phyloP scores from a whole-genome alignment of 352 stramenopile genomes.

The Pythium rishiriense region DNA sequence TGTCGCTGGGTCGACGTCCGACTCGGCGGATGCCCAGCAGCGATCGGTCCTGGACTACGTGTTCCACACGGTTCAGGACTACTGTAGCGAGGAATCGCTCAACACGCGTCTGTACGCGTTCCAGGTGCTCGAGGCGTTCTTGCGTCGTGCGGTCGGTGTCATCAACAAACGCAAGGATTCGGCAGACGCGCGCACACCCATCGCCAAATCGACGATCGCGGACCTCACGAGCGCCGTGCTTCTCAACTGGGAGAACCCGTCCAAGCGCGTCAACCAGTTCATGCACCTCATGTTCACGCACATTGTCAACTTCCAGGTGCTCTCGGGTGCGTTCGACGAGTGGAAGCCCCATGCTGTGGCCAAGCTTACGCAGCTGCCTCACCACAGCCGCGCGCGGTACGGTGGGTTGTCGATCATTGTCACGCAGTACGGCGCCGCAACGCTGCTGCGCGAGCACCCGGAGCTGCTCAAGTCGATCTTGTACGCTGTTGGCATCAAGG shows the following conservation, averaged over 20 bases:
- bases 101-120: constrained; percentile 79
- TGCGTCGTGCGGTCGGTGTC: constrained; percentile 58
- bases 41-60: constrained; percentile 47
- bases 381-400: constrained; percentile 71
- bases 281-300: constrained; percentile 82
- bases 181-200: neutral
- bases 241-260: constrained; percentile 84
- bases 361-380: constrained; percentile 56
- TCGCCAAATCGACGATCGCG: constrained; percentile 35
- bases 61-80: constrained; percentile 51
- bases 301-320: constrained; percentile 62
- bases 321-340: constrained; percentile 36
- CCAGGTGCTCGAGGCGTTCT: constrained; percentile 76
- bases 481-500: constrained; percentile 62
- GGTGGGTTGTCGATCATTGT: constrained; percentile 62
- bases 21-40: neutral
- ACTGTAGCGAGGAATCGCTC: constrained; percentile 59
- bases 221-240: constrained; percentile 58
- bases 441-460: constrained; percentile 47
- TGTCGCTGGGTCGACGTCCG: neutral
- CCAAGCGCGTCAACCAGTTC: constrained; percentile 87
- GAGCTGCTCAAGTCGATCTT: constrained; percentile 59
- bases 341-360: constrained; percentile 53
- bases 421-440: constrained; percentile 38
- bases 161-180: constrained; percentile 16